These are phyloP conservation scores for Amaranthus hypochondriacus DNA, from an alignment of 148 eudicot genomes.

Conservation along the genomic window DNA sequence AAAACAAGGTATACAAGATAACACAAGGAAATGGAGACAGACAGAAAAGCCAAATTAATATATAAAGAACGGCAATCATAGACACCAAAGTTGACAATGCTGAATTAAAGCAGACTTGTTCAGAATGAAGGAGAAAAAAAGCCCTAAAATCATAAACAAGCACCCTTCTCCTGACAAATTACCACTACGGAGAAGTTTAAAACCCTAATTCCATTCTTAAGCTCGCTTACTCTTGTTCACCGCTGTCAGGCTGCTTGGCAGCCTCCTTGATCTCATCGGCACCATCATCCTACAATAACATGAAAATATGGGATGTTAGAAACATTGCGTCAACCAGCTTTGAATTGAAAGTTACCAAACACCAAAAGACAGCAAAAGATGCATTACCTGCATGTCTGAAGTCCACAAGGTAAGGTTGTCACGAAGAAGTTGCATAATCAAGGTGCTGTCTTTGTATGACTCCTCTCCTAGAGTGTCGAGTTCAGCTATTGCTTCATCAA, in stretches of 20 bases:
- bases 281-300: slow-evolving; percentile 53
- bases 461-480: slow-evolving; percentile 68
- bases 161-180: slow-evolving; percentile 35
- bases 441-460: slow-evolving; percentile 72
- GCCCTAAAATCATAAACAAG: slow-evolving; percentile 28
- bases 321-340: background rate
- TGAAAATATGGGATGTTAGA: background rate
- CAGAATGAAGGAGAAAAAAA: slow-evolving; percentile 22
- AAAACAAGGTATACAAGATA: background rate
- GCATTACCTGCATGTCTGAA: slow-evolving; percentile 65
- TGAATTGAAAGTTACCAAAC: background rate
- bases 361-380: slow-evolving; percentile 1
- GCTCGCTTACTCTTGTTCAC: slow-evolving; percentile 36
- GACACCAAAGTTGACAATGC: slow-evolving; percentile 27
- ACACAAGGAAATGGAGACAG: slow-evolving; percentile 7
- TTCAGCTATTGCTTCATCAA: slow-evolving; percentile 76
- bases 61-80: slow-evolving; percentile 5
- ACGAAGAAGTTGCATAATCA: slow-evolving; percentile 73
- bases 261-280: slow-evolving; percentile 63
- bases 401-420: slow-evolving; percentile 75
- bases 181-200: slow-evolving; percentile 37
- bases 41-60: slow-evolving; percentile 16
- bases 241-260: slow-evolving; percentile 40
- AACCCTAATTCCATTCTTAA: slow-evolving; percentile 21
- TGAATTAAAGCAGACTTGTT: slow-evolving; percentile 26